Evolutionary conservation across 345 rosid genomes (phyloP).

Genomic region (Arabidopsis arenosa): DNA sequence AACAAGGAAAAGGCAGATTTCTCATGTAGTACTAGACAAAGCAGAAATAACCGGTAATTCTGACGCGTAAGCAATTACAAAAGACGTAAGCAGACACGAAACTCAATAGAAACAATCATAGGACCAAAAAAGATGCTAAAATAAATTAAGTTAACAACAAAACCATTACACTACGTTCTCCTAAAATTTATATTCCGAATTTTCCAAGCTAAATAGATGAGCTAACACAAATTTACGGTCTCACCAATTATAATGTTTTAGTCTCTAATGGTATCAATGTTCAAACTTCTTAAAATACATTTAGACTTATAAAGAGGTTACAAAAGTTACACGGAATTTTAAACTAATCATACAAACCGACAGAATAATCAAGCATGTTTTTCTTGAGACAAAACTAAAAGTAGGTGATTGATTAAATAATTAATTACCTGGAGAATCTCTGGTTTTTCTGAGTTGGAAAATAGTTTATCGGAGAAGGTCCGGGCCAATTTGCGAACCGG

Average conservation of each 20-base stretch:
- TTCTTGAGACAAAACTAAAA: background rate
- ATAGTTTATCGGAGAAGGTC: slow-evolving; percentile 44
- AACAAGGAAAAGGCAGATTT: slow-evolving; percentile 20
- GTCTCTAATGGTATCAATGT: slow-evolving; percentile 11
- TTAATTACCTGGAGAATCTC: slow-evolving; percentile 73
- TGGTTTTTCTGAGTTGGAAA: slow-evolving; percentile 32
- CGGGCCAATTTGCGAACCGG: slow-evolving; percentile 55
- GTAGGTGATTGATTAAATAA: background rate
- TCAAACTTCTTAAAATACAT: slow-evolving; percentile 3
- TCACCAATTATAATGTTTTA: slow-evolving; percentile 10
- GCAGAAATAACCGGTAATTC: slow-evolving; percentile 35
- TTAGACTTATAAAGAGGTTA: slow-evolving; percentile 3
- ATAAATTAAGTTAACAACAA: background rate
- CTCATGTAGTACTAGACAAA: slow-evolving; percentile 2
- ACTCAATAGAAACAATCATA: slow-evolving; percentile 37
- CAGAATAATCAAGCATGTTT: slow-evolving; percentile 27
- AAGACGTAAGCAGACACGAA: slow-evolving; percentile 42
- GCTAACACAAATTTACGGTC: background rate
- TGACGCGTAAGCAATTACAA: slow-evolving; percentile 40
- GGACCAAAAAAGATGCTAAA: background rate
- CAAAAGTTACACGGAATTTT: slow-evolving; percentile 15
- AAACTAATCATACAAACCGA: slow-evolving; percentile 13
- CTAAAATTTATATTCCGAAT: background rate
- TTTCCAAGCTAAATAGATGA: background rate
- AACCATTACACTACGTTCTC: slow-evolving; percentile 25